Evolutionary conservation across 1,284 basidiomycete species (phyloP).

Genomic region (Ceratorhiza oryzae-sativae): DNA sequence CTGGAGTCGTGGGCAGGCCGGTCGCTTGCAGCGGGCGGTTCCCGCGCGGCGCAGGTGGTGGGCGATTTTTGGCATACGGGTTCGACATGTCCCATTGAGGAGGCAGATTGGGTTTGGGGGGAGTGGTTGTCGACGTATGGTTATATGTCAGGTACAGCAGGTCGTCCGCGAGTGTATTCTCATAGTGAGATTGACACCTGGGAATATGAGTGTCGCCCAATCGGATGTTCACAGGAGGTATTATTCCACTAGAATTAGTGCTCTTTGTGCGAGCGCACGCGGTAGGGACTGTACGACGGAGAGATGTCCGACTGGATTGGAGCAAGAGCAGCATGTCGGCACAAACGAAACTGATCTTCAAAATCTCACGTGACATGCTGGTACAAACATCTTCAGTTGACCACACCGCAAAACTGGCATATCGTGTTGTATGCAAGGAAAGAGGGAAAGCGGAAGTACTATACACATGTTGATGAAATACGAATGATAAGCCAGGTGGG

Average conservation of each 20-base stretch:
- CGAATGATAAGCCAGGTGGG: neutral
- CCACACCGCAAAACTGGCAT: constrained; percentile 15
- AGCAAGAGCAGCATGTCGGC: constrained; percentile 13
- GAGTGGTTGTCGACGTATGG: constrained; percentile 59
- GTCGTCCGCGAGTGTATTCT: constrained; percentile 82
- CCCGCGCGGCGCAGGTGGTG: constrained; percentile 49
- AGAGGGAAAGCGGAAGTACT: neutral
- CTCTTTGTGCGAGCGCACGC: constrained; percentile 3
- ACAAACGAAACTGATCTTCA: neutral
- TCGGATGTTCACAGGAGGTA: constrained; percentile 33
- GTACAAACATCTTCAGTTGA: neutral
- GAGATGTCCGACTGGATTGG: neutral
- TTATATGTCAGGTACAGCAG: constrained; percentile 96
- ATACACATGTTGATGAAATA: constrained; percentile 34
- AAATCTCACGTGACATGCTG: constrained; percentile 25
- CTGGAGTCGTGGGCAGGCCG: constrained; percentile 63
- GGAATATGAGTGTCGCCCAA: constrained; percentile 69
- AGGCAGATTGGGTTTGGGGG: constrained; percentile 42
- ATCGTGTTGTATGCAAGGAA: constrained; percentile 7
- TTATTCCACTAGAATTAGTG: neutral
- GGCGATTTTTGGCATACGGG: constrained; percentile 53
- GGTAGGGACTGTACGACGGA: neutral
- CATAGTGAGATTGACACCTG: constrained; percentile 86
- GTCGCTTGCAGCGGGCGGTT: constrained; percentile 50
- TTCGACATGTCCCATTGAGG: constrained; percentile 44